These are phyloP conservation scores for Ophiosphaerella korrae DNA, from an alignment of 2,329 filamentous ascomycete genomes.

Conservation along the genomic window DNA sequence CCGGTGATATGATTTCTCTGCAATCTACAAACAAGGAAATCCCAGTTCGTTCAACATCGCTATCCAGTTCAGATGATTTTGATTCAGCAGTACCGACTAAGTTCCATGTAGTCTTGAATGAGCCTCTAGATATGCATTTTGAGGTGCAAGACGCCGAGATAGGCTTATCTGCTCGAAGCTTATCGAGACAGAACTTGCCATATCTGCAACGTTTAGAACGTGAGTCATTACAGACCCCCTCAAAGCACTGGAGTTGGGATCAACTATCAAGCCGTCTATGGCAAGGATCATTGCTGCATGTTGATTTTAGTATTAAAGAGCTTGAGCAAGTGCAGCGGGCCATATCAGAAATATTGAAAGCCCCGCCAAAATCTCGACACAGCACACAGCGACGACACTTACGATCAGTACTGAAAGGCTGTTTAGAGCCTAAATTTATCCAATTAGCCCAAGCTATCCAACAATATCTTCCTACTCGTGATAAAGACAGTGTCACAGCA, in stretches of 20 bases:
- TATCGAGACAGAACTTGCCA: slow-evolving; percentile 14
- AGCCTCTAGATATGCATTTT: slow-evolving; percentile 25
- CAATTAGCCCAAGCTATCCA: slow-evolving; percentile 21
- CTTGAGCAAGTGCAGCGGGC: slow-evolving; percentile 25
- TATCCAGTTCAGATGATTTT: slow-evolving; percentile 19
- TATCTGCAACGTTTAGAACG: slow-evolving; percentile 37
- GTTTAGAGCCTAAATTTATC: slow-evolving; percentile 31
- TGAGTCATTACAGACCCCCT: slow-evolving; percentile 11
- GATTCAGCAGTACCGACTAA: slow-evolving; percentile 9
- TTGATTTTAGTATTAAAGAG: slow-evolving; percentile 40
- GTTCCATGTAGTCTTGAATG: slow-evolving; percentile 20
- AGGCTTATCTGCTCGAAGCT: slow-evolving; percentile 10
- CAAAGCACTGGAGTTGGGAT: slow-evolving; percentile 31
- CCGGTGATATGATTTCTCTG: slow-evolving; percentile 7
- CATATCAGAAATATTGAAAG: slow-evolving; percentile 10
- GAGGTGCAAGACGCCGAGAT: slow-evolving; percentile 26
- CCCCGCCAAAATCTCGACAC: slow-evolving; percentile 7
- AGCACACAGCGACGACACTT: slow-evolving; percentile 27
- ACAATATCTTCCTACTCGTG: slow-evolving; percentile 19
- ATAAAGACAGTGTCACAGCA: slow-evolving; percentile 29
- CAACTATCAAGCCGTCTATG: slow-evolving; percentile 27
- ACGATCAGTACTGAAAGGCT: slow-evolving; percentile 20
- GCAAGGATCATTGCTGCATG: slow-evolving; percentile 39
- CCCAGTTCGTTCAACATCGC: slow-evolving; percentile 14
- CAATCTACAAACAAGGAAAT: not conserved